phyloP scores from a whole-genome alignment of 352 stramenopile genomes.

The Phytophthora europaea region DNA sequence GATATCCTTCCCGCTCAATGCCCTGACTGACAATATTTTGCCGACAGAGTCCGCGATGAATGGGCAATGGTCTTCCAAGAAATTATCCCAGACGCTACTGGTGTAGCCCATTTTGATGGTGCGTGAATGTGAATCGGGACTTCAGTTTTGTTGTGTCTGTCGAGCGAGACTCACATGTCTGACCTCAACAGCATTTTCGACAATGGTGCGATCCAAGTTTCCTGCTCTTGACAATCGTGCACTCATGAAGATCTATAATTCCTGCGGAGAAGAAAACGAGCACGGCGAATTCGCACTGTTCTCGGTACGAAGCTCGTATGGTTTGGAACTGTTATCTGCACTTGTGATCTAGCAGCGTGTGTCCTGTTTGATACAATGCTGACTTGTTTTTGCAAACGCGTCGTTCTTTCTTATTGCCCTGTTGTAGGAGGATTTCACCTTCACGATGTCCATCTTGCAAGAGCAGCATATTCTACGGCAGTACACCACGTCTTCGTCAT shows the following conservation, averaged over 20 bases:
- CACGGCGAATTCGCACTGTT: conserved; percentile 76
- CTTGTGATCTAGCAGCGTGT: neutral
- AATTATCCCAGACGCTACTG: conserved; percentile 68
- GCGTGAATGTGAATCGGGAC: conserved; percentile 7
- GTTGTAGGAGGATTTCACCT: conserved; percentile 70
- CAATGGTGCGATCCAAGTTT: conserved; percentile 67
- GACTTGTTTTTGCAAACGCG: neutral
- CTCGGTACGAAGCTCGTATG: conserved; percentile 46
- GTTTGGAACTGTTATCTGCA: conserved; percentile 14
- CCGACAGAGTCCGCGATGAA: conserved; percentile 60
- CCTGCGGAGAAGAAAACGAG: conserved; percentile 86
- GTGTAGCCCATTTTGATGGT: conserved; percentile 72
- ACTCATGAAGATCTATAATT: conserved; percentile 78
- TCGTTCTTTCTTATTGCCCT: neutral
- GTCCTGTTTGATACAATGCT: neutral
- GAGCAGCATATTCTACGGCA: conserved; percentile 60
- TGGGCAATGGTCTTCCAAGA: conserved; percentile 73
- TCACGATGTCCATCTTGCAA: conserved; percentile 68
- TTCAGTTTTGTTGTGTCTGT: neutral
- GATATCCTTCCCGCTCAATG: neutral
- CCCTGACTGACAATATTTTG: neutral
- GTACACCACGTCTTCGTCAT: conserved; percentile 32
- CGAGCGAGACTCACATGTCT: neutral
- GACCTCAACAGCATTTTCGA: conserved; percentile 53
- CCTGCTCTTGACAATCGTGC: conserved; percentile 53